These are phyloP conservation scores for Candida quercuum DNA, from an alignment of 805 yeast species.

Conservation along the genomic window DNA sequence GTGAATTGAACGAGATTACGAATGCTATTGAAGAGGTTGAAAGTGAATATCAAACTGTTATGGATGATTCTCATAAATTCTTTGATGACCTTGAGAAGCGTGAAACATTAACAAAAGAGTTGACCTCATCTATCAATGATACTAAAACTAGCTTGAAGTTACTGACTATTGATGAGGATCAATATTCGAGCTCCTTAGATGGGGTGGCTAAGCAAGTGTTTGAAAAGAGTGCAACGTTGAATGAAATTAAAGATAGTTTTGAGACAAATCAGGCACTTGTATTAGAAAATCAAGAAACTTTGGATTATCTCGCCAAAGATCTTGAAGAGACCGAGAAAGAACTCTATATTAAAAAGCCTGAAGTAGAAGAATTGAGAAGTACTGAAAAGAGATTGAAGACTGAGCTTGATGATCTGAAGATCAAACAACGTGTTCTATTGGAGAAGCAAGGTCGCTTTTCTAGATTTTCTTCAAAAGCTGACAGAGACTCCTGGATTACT, in stretches of 20 bases:
- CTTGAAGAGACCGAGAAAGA: conserved; percentile 30
- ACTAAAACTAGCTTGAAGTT: conserved; percentile 46
- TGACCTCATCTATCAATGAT: conserved; percentile 40
- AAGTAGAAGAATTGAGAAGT: conserved; percentile 31
- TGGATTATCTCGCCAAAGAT: conserved; percentile 21
- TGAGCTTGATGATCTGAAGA: conserved; percentile 35
- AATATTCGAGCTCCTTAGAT: conserved; percentile 42
- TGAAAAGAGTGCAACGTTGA: conserved; percentile 41
- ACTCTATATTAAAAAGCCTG: conserved; percentile 35
- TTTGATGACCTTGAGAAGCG: conserved; percentile 55
- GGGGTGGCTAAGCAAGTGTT: conserved; percentile 46
- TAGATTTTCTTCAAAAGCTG: conserved; percentile 46
- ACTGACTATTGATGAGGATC: conserved; percentile 49
- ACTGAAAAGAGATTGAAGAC: conserved; percentile 37
- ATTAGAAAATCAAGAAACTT: conserved; percentile 17
- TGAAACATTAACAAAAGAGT: conserved; percentile 43
- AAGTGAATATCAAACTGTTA: conserved; percentile 43
- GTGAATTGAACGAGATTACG: conserved; percentile 63
- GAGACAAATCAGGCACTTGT: conserved; percentile 31
- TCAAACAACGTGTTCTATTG: conserved; percentile 54
- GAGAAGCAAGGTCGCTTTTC: conserved; percentile 68
- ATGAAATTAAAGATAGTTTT: conserved; percentile 29
- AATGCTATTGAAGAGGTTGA: conserved; percentile 59
- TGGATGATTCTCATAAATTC: conserved; percentile 48
- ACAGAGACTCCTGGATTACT: conserved; percentile 64